phyloP scores from a whole-genome alignment of 257 asterid genomes.

The Cordia subcordata region DNA sequence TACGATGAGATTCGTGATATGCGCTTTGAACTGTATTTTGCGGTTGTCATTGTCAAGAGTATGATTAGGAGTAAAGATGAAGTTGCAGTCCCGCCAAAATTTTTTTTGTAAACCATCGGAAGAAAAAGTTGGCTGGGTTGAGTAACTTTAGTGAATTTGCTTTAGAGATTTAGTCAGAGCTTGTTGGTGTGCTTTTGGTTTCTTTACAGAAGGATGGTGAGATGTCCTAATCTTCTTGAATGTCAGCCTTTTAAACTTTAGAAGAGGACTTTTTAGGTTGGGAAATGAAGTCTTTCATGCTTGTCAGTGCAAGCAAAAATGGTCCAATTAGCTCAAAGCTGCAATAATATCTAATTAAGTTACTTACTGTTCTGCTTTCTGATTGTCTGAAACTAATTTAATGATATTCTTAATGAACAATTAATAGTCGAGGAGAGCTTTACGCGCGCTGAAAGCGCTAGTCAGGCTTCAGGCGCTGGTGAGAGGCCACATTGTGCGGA shows the following conservation, averaged over 20 bases:
- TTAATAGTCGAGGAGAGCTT: conserved; percentile 71
- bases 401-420: not conserved
- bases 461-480: conserved; percentile 91
- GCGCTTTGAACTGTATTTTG: no score
- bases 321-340: not conserved
- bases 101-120: not conserved
- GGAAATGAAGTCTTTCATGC: conserved; percentile 19
- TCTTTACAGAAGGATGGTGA: conserved; percentile 29
- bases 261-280: conserved; percentile 11
- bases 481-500: conserved; percentile 75
- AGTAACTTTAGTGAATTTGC: not conserved
- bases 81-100: conserved; percentile 10
- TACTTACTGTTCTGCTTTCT: not conserved
- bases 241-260: conserved; percentile 28
- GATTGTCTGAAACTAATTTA: not conserved
- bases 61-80: no score
- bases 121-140: conserved; percentile 11
- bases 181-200: conserved; percentile 19
- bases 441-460: conserved; percentile 72
- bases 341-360: not conserved
- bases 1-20: no score
- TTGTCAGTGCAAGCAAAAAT: conserved; percentile 7
- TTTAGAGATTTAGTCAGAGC: conserved; percentile 2
- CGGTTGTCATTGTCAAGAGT: no score
- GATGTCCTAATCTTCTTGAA: conserved; percentile 32